A percentile compares a stretch with the other conserved stretches of the same genome.
phyloP scores from a whole-genome alignment of 148 eudicot species.

The Rhododendron kiyosumense region DNA sequence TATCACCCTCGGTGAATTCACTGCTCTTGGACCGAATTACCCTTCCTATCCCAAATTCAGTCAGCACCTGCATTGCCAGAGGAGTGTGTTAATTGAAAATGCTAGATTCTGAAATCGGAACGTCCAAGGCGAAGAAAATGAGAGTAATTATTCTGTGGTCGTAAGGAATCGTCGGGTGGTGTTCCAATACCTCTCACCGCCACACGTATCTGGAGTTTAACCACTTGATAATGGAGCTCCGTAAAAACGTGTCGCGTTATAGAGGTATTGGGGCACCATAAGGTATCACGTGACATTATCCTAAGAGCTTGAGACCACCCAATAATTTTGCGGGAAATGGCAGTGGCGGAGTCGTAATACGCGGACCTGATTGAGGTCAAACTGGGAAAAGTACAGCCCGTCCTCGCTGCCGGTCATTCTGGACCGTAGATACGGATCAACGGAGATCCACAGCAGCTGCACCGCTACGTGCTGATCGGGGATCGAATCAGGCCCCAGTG shows the following conservation, averaged over 20 bases:
- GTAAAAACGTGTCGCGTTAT: too few relatives aligned
- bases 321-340: too few relatives aligned
- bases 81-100: too few relatives aligned
- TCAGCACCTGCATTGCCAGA: slow-evolving; percentile 12
- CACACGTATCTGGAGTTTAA: too few relatives aligned
- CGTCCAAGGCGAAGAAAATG: background rate
- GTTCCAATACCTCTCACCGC: too few relatives aligned
- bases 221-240: too few relatives aligned
- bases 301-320: too few relatives aligned
- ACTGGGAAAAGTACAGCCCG: slow-evolving; percentile 23
- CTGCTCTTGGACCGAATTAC: slow-evolving; percentile 22
- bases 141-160: background rate
- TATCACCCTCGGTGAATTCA: slow-evolving; percentile 23
- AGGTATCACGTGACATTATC: too few relatives aligned
- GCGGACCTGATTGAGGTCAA: slow-evolving; percentile 21
- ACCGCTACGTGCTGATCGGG: slow-evolving; percentile 29
- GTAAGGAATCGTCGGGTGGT: too few relatives aligned
- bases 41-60: slow-evolving; percentile 22
- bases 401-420: slow-evolving; percentile 25
- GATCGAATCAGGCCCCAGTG: slow-evolving; percentile 25
- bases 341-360: too few relatives aligned
- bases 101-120: too few relatives aligned
- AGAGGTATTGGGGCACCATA: too few relatives aligned
- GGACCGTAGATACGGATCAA: slow-evolving; percentile 34
- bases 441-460: slow-evolving; percentile 26